These are phyloP conservation scores for Aegilops bicornis DNA, from an alignment of 176 grass and related monocot species.

Conservation along the genomic window DNA sequence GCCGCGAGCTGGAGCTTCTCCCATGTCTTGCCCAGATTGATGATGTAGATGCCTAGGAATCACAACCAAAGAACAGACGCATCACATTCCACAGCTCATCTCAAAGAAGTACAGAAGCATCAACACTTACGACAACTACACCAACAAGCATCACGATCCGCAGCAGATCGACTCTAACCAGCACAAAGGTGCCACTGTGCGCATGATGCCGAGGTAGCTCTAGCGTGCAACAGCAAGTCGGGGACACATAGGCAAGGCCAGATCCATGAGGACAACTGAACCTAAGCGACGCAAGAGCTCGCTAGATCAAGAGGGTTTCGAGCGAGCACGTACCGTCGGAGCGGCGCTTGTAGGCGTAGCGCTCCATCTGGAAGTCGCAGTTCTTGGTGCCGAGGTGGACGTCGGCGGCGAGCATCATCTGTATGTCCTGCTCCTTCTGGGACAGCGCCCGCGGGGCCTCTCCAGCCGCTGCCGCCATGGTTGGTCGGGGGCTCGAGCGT, in stretches of 20 bases:
- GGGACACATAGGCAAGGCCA: neutral
- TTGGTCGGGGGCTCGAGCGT: neutral
- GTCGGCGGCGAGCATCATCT: constrained; percentile 95
- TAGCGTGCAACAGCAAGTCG: neutral
- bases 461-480: constrained; percentile 61
- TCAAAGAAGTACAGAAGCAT: neutral
- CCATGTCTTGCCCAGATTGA: constrained; percentile 89
- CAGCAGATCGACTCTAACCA: neutral
- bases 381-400: constrained; percentile 98
- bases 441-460: constrained; percentile 38
- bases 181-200: neutral
- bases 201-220: neutral
- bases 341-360: constrained; percentile 82
- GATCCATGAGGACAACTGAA: neutral
- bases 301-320: neutral
- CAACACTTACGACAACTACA: neutral
- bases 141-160: neutral
- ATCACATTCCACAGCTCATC: neutral
- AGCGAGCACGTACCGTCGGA: constrained; percentile 50
- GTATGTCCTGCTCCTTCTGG: constrained; percentile 83
- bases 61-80: neutral
- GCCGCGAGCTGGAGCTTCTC: constrained; percentile 88
- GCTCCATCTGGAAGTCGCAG: constrained; percentile 99
- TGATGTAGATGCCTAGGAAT: constrained; percentile 76
- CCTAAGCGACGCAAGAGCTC: neutral